These are phyloP conservation scores for Wickerhamiella brachini DNA, from an alignment of 805 yeast species.

Conservation along the genomic window DNA sequence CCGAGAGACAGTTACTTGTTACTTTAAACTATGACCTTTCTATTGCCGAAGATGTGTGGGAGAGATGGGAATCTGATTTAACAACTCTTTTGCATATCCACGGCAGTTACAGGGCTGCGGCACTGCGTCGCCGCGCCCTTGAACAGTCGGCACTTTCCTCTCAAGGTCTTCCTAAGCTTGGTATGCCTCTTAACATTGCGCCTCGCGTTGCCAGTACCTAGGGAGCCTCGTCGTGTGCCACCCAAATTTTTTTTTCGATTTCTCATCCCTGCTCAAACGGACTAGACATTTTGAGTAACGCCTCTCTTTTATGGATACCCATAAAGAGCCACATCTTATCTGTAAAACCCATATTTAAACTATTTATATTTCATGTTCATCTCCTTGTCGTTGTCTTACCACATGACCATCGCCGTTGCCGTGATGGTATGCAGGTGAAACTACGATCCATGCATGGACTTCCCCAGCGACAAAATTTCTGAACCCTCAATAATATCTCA, in stretches of 20 bases:
- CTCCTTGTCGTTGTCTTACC: not conserved
- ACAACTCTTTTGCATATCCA: not conserved
- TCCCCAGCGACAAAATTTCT: not conserved
- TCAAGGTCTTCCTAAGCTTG: not conserved
- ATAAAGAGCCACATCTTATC: not conserved
- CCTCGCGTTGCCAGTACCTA: not conserved
- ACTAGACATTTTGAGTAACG: no score
- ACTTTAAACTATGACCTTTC: conserved; percentile 44
- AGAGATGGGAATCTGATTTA: conserved; percentile 12
- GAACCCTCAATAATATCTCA: not conserved
- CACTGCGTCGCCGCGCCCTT: not conserved
- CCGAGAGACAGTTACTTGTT: conserved; percentile 56
- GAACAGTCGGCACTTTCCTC: not conserved
- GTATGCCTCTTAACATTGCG: not conserved
- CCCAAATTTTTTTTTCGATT: not conserved
- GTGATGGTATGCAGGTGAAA: not conserved
- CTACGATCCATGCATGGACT: not conserved
- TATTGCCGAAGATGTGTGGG: conserved; percentile 24
- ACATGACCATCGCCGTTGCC: not conserved
- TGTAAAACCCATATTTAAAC: not conserved
- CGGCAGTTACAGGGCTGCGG: not conserved
- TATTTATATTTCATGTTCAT: not conserved
- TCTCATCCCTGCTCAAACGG: no score
- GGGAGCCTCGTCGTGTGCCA: no score
- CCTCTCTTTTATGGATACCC: no score